phyloP scores from a whole-genome alignment of 306 rosid genomes.

The Crotalaria pallida region DNA sequence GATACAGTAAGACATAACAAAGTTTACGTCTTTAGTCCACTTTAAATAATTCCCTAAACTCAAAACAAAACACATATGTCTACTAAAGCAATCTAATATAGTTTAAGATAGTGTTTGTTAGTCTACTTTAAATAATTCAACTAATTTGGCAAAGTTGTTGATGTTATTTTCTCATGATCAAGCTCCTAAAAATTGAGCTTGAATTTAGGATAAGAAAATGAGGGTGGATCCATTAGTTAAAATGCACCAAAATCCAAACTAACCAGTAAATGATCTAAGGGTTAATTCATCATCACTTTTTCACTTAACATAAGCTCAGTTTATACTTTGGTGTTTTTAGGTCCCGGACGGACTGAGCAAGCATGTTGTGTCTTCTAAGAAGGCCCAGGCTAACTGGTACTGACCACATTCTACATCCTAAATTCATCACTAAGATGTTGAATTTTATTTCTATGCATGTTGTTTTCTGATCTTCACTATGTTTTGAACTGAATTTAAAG shows the following conservation, averaged over 20 bases:
- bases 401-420: not conserved
- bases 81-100: not conserved
- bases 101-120: not conserved
- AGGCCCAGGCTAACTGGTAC: constrained; percentile 91
- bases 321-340: constrained; percentile 28
- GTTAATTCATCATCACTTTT: too few relatives aligned
- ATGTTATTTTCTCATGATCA: not conserved
- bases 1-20: too few relatives aligned
- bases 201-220: too few relatives aligned
- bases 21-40: too few relatives aligned
- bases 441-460: not conserved
- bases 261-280: too few relatives aligned
- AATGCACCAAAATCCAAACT: too few relatives aligned
- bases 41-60: too few relatives aligned
- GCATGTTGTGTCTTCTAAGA: constrained; percentile 82
- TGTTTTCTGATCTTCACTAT: not conserved
- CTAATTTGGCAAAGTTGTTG: not conserved
- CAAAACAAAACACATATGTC: too few relatives aligned
- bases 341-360: constrained; percentile 73
- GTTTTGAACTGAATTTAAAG: constrained; percentile 33
- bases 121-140: too few relatives aligned
- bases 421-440: not conserved
- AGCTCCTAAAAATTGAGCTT: too few relatives aligned
- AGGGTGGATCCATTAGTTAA: too few relatives aligned
- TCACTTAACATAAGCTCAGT: too few relatives aligned